phyloP scores from a whole-genome alignment of 2,329 filamentous ascomycete genomes.

The Sordariomycetes sp. region DNA sequence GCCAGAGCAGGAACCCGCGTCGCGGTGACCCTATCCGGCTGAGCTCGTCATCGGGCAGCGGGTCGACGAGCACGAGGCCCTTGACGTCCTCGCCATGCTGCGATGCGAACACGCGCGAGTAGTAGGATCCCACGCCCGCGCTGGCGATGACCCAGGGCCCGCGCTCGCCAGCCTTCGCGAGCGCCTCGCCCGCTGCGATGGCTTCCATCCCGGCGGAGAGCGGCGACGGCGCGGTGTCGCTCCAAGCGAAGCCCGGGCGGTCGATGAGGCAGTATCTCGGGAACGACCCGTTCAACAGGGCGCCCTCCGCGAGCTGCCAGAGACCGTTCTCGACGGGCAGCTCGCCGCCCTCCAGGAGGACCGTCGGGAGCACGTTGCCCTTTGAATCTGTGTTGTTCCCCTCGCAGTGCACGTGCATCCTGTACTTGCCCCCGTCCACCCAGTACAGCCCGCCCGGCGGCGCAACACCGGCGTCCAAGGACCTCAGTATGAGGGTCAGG shows the following conservation, averaged over 20 bases:
- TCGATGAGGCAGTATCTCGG: conserved; percentile 90
- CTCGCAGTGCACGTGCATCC: conserved; percentile 72
- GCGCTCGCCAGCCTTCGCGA: conserved; percentile 65
- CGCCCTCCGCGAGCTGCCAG: conserved; percentile 65
- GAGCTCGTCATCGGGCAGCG: conserved; percentile 78
- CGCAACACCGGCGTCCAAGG: conserved; percentile 61
- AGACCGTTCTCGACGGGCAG: conserved; percentile 66
- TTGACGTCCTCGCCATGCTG: conserved; percentile 63
- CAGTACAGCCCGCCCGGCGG: conserved; percentile 63
- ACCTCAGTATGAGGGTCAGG: conserved; percentile 64
- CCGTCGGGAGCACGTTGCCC: conserved; percentile 52
- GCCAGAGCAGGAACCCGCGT: conserved; percentile 76
- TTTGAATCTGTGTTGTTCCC: conserved; percentile 42
- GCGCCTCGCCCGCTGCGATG: conserved; percentile 75
- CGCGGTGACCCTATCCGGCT: conserved; percentile 49
- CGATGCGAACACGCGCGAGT: conserved; percentile 82
- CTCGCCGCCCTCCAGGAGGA: conserved; percentile 78
- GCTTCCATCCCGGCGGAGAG: conserved; percentile 88
- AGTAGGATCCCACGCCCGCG: conserved; percentile 76
- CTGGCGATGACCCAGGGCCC: conserved; percentile 85
- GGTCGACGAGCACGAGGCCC: conserved; percentile 76
- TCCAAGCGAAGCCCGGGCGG: conserved; percentile 76
- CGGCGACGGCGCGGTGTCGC: conserved; percentile 84
- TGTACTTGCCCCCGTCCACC: conserved; percentile 76
- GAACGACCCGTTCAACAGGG: conserved; percentile 69